phyloP scores from a whole-genome alignment of 2,329 filamentous ascomycete genomes.

The Lachnellula occidentalis region DNA sequence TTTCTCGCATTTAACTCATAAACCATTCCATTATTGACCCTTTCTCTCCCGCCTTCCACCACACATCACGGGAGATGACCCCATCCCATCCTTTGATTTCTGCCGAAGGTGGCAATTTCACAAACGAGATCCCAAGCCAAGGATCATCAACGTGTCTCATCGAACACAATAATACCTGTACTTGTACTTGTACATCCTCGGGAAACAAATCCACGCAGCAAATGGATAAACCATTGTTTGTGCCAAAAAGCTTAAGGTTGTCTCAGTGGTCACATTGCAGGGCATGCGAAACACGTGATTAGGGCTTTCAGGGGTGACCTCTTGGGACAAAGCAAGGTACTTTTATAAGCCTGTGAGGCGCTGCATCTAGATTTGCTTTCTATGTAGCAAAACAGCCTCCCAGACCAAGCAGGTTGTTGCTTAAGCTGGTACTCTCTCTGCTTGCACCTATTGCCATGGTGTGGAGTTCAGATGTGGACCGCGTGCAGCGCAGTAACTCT shows the following conservation, averaged over 20 bases:
- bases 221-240: too few species aligned
- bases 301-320: not conserved
- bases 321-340: not conserved
- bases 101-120: constrained; percentile 13
- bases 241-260: not conserved
- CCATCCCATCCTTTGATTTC: constrained; percentile 1
- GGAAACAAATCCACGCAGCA: too few species aligned
- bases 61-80: not conserved
- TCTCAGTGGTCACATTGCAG: constrained; percentile 1
- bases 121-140: constrained; percentile 8
- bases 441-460: too few species aligned
- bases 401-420: too few species aligned
- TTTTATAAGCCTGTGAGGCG: not conserved
- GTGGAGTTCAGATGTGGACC: too few species aligned
- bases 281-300: not conserved
- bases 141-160: constrained; percentile 5
- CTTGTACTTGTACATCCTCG: too few species aligned
- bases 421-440: too few species aligned
- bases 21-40: not conserved
- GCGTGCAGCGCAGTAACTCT: too few species aligned
- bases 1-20: not conserved
- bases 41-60: not conserved
- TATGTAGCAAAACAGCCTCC: too few species aligned
- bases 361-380: not conserved
- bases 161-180: constrained; percentile 1